phyloP scores from a whole-genome alignment of 164 flowering plant genomes.

The Tetrastigma voinierianum region DNA sequence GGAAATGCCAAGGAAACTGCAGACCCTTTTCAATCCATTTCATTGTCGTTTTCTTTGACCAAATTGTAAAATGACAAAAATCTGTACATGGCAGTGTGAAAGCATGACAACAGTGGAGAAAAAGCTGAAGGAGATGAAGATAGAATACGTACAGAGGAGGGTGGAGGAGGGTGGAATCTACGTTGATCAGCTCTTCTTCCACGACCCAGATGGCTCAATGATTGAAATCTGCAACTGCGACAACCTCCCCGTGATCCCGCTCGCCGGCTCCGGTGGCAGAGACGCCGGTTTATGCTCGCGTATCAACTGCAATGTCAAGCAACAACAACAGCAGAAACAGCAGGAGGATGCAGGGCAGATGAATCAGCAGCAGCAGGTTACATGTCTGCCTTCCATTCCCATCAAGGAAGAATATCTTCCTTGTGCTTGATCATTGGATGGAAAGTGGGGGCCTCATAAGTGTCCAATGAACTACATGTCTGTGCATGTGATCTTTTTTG shows the following conservation, averaged over 20 bases:
- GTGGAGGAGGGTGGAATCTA: constrained; percentile 39
- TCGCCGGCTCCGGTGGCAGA: constrained; percentile 9
- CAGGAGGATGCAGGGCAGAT: background rate
- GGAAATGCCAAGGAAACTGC: no score
- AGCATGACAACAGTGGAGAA: constrained; percentile 40
- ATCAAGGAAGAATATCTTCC: constrained; percentile 5
- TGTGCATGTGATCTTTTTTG: no score
- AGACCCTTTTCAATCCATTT: no score
- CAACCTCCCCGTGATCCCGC: constrained; percentile 39
- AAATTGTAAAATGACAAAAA: background rate
- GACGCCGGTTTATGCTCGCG: constrained; percentile 11
- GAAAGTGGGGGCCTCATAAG: background rate
- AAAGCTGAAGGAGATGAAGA: constrained; percentile 34
- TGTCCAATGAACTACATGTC: background rate
- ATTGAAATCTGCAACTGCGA: constrained; percentile 53
- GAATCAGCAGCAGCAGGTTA: background rate
- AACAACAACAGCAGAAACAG: constrained; percentile 4
- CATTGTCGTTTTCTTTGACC: background rate
- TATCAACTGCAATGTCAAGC: constrained; percentile 7
- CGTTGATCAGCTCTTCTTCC: constrained; percentile 49
- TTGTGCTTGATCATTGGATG: background rate
- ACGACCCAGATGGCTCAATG: constrained; percentile 49
- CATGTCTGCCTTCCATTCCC: background rate
- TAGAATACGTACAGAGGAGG: constrained; percentile 24
- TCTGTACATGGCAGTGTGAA: constrained; percentile 31